Percentiles rank a stretch among this genome's conserved stretches.
Conservation (phyloP, 176 grass and related monocot genomes). For the Coix lacrymajobi region DNA sequence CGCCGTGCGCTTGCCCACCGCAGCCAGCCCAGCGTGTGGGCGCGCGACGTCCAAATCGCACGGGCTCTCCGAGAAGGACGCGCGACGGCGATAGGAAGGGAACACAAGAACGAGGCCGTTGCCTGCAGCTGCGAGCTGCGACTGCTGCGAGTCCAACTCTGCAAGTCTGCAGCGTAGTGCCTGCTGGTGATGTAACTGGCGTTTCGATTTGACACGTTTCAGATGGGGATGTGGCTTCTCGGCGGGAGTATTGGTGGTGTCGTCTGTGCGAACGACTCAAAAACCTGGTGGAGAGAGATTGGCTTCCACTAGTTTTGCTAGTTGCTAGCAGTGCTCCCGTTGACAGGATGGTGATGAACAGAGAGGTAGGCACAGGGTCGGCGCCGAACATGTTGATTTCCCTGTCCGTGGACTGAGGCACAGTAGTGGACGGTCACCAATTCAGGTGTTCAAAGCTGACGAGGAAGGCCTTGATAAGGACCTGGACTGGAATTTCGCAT, state of each 20-base stretch:
- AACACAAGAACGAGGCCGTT: neutral
- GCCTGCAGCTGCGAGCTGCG: too few species aligned
- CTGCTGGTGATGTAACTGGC: neutral
- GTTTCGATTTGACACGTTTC: neutral
- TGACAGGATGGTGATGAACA: neutral
- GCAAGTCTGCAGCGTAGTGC: neutral
- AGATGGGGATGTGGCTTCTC: neutral
- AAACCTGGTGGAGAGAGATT: neutral
- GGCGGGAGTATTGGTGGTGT: neutral
- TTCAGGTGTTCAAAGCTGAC: neutral
- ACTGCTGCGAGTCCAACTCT: neutral
- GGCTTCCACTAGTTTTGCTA: neutral
- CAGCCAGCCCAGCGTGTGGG: neutral
- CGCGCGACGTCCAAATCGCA: neutral
- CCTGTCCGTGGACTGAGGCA: neutral
- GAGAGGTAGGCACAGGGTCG: neutral
- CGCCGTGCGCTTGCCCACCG: constrained; percentile 5
- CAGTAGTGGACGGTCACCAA: neutral
- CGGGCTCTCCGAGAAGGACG: neutral
- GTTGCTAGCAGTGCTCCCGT: neutral
- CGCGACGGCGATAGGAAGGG: too few species aligned
- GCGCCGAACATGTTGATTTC: neutral
- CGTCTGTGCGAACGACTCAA: too few species aligned
- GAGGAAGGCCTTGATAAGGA: neutral
- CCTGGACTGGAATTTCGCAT: neutral